Percentiles rank a stretch among this genome's conserved stretches.
Conservation (phyloP, 805 yeast species). For the Nakazawaea siamensis region DNA sequence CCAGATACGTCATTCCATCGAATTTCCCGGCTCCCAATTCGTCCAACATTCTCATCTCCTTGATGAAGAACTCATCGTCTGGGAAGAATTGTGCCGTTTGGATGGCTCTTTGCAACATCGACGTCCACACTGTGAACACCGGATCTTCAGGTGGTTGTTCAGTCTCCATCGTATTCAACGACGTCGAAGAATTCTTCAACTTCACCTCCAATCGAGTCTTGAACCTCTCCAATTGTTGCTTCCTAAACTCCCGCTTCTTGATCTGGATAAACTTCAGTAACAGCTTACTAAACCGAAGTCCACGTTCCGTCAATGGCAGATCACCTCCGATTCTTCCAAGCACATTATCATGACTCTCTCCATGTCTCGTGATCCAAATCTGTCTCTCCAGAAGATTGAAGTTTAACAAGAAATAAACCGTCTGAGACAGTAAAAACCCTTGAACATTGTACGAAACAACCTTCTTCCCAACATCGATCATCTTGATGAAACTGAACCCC, state of each 20-base stretch:
- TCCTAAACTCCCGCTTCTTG: conserved; percentile 64
- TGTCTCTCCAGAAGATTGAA: conserved; percentile 86
- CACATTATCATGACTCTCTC: conserved; percentile 83
- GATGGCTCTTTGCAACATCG: conserved; percentile 71
- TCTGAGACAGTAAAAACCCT: conserved; percentile 84
- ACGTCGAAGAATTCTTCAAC: conserved; percentile 17
- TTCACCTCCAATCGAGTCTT: conserved; percentile 36
- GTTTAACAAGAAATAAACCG: conserved; percentile 80
- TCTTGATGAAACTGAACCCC: conserved; percentile 79
- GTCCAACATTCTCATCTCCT: conserved; percentile 88
- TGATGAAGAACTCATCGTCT: conserved; percentile 65
- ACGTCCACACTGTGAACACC: conserved; percentile 85
- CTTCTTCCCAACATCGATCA: conserved; percentile 94
- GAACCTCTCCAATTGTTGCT: conserved; percentile 48
- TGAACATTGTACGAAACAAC: conserved; percentile 88
- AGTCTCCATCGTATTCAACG: conserved; percentile 13
- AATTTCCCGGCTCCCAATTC: conserved; percentile 90
- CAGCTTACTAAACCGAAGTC: conserved; percentile 64
- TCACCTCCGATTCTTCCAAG: conserved; percentile 90
- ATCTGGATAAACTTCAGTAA: conserved; percentile 64
- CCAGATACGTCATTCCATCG: conserved; percentile 89
- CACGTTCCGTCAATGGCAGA: conserved; percentile 72
- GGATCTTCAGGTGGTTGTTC: conserved; percentile 49
- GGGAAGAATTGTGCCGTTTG: conserved; percentile 75
- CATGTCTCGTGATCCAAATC: conserved; percentile 93